Evolutionary conservation across 176 grass and related monocot species (phyloP).

Genomic region (Elymus sibiricus): DNA sequence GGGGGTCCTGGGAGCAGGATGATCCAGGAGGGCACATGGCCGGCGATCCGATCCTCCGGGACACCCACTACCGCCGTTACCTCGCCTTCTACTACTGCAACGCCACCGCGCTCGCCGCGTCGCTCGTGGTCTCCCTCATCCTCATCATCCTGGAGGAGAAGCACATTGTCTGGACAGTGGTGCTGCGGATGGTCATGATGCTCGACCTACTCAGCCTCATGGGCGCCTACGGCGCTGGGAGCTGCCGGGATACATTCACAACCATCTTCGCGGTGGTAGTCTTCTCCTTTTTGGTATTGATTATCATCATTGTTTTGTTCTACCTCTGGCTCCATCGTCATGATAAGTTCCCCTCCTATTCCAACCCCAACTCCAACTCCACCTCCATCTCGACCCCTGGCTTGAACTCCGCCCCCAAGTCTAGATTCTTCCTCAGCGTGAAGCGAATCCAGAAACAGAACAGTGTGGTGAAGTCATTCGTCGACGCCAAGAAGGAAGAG

Average conservation of each 20-base stretch:
- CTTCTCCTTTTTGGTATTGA: background rate
- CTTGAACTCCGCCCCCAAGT: background rate
- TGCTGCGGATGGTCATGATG: constrained; percentile 14
- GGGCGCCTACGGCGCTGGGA: constrained; percentile 30
- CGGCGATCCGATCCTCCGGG: background rate
- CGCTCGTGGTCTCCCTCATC: too few species aligned
- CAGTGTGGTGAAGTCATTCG: background rate
- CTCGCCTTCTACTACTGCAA: too few species aligned
- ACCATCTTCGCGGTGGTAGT: background rate
- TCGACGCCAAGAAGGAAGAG: background rate
- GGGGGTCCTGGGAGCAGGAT: constrained; percentile 31
- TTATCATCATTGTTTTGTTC: background rate
- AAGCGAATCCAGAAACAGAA: background rate
- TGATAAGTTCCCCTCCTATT: too few species aligned
- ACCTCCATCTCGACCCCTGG: too few species aligned
- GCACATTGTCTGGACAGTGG: background rate
- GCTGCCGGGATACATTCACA: constrained; percentile 32
- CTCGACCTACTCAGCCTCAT: constrained; percentile 25
- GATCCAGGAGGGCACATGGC: background rate
- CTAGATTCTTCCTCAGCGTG: too few species aligned
- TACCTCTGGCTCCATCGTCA: background rate
- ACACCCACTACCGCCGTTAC: too few species aligned
- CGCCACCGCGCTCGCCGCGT: too few species aligned
- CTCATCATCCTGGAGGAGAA: background rate
- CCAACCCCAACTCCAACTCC: too few species aligned